Conservation (phyloP, 2,329 filamentous ascomycete species). For the Bipolaris bicolor region DNA sequence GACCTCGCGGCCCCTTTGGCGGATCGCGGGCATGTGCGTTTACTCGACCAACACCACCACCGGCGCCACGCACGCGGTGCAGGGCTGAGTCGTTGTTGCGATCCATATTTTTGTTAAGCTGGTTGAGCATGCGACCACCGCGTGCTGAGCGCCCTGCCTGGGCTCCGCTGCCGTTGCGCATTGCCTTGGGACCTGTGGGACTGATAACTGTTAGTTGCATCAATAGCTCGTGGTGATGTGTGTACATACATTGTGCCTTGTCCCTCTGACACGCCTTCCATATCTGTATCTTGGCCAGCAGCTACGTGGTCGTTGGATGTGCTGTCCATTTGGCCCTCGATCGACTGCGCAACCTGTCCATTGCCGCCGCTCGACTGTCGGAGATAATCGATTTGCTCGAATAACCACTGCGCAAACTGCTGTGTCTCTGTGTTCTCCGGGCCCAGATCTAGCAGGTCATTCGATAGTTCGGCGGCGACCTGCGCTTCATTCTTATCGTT, state of each 20-base stretch:
- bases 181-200: slow-evolving; percentile 91
- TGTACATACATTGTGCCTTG: slow-evolving; percentile 53
- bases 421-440: slow-evolving; percentile 82
- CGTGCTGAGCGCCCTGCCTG: slow-evolving; percentile 53
- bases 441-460: slow-evolving; percentile 80
- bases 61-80: slow-evolving; percentile 76
- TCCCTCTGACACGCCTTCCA: slow-evolving; percentile 64
- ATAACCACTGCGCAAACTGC: slow-evolving; percentile 92
- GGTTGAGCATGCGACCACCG: slow-evolving; percentile 78
- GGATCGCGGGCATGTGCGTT: slow-evolving; percentile 75
- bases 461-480: slow-evolving; percentile 84
- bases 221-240: neutral
- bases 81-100: slow-evolving; percentile 75
- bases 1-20: slow-evolving; percentile 72
- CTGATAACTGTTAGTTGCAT: slow-evolving; percentile 58
- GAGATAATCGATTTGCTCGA: slow-evolving; percentile 77
- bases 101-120: slow-evolving; percentile 83
- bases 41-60: slow-evolving; percentile 78
- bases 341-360: slow-evolving; percentile 26
- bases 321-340: slow-evolving; percentile 34
- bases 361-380: slow-evolving; percentile 64
- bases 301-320: slow-evolving; percentile 39
- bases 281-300: slow-evolving; percentile 67
- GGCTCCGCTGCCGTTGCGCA: slow-evolving; percentile 72
- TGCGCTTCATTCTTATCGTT: slow-evolving; percentile 93